Evolutionary conservation across 73 alveolate genomes (phyloP).

Genomic region (Paramecium sonneborni): DNA sequence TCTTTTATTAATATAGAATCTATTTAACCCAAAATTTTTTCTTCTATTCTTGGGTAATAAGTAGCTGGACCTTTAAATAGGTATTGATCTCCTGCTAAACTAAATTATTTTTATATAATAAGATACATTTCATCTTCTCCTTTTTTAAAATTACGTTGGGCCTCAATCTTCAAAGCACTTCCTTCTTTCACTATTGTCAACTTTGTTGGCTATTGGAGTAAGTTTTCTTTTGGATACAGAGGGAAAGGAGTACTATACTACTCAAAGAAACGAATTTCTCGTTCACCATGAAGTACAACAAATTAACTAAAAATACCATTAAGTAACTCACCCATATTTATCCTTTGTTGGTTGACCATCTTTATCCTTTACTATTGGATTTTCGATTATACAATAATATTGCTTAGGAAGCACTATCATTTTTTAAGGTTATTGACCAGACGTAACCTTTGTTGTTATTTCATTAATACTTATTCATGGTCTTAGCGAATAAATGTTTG

Average conservation of each 20-base stretch:
- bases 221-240: constrained; percentile 80
- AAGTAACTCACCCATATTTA: constrained; percentile 68
- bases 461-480: constrained; percentile 58
- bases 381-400: constrained; percentile 72
- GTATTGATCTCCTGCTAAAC: constrained; percentile 86
- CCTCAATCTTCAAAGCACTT: constrained; percentile 75
- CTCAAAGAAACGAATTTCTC: constrained; percentile 76
- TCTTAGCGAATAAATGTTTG: constrained; percentile 63
- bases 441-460: constrained; percentile 43
- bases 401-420: constrained; percentile 75
- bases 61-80: constrained; percentile 80
- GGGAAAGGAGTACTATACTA: constrained; percentile 87
- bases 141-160: constrained; percentile 77
- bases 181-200: constrained; percentile 76
- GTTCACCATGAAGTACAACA: constrained; percentile 84
- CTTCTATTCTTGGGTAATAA: constrained; percentile 84
- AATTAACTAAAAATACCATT: constrained; percentile 41
- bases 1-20: constrained; percentile 58
- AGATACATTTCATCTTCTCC: constrained; percentile 67
- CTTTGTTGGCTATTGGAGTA: constrained; percentile 62
- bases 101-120: neutral
- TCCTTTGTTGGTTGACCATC: constrained; percentile 70
- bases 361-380: constrained; percentile 80
- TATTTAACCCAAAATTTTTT: constrained; percentile 59
- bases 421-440: constrained; percentile 75